A percentile compares a stretch with the other conserved stretches of the same genome.
phyloP scores from a whole-genome alignment of 106 monocot species.

The Acorus gramineus region DNA sequence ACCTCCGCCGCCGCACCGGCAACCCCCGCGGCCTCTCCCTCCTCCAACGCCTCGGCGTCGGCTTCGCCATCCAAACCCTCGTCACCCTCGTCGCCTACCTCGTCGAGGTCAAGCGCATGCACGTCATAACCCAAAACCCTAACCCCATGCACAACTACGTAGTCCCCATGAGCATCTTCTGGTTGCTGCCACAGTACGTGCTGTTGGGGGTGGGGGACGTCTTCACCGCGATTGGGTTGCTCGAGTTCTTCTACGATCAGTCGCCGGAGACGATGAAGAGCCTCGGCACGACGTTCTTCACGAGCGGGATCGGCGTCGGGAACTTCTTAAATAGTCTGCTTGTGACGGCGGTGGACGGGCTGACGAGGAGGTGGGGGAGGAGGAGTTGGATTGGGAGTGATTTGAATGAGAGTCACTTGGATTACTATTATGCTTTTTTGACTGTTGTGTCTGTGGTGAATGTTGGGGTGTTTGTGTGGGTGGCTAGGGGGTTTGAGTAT shows the following conservation, averaged over 20 bases:
- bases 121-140: slow-evolving; percentile 5
- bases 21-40: slow-evolving; percentile 68
- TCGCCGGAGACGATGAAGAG: slow-evolving; percentile 72
- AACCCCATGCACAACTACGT: neutral
- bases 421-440: slow-evolving; percentile 59
- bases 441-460: slow-evolving; percentile 34
- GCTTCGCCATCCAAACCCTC: slow-evolving; percentile 36
- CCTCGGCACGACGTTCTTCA: slow-evolving; percentile 65
- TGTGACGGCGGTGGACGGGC: slow-evolving; percentile 36
- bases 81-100: slow-evolving; percentile 24
- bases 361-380: slow-evolving; percentile 29
- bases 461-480: slow-evolving; percentile 31
- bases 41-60: slow-evolving; percentile 61
- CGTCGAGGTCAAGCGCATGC: slow-evolving; percentile 39
- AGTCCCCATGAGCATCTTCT: slow-evolving; percentile 72
- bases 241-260: slow-evolving; percentile 90
- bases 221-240: slow-evolving; percentile 41
- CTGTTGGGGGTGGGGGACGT: slow-evolving; percentile 63
- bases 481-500: slow-evolving; percentile 38
- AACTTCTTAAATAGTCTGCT: slow-evolving; percentile 63
- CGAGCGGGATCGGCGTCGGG: slow-evolving; percentile 45
- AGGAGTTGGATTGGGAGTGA: slow-evolving; percentile 71
- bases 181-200: slow-evolving; percentile 63
- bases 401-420: slow-evolving; percentile 56
- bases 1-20: slow-evolving; percentile 29